Conservation (phyloP, 2,329 filamentous ascomycete genomes). For the Pyricularia sp. region DNA sequence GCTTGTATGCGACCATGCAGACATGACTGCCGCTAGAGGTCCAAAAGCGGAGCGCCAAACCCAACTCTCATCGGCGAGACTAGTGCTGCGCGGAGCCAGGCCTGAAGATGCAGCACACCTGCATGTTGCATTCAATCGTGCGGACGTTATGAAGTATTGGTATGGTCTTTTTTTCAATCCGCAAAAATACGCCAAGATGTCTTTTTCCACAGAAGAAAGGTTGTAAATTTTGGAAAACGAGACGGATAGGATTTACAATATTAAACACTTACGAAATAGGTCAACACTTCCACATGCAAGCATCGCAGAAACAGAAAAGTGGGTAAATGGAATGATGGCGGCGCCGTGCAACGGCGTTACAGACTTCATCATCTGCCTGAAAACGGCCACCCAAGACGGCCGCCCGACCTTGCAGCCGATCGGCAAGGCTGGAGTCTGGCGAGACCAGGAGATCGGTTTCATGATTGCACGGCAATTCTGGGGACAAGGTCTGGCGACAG, state of each 20-base stretch:
- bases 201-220: not conserved
- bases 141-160: slow-evolving; percentile 5
- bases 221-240: too few relatives aligned
- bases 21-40: not conserved
- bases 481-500: slow-evolving; percentile 1
- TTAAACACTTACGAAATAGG: not conserved
- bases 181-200: not conserved
- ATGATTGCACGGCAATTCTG: not conserved
- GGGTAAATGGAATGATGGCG: slow-evolving; percentile 1
- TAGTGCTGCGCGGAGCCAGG: slow-evolving; percentile 2
- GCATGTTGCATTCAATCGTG: slow-evolving; percentile 2
- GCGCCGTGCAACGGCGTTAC: slow-evolving; percentile 4
- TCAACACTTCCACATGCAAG: slow-evolving; percentile 2
- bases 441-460: slow-evolving; percentile 6
- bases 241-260: not conserved
- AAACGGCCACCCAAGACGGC: not conserved
- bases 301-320: not conserved
- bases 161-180: not conserved
- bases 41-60: not conserved
- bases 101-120: not conserved
- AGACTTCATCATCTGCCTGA: slow-evolving; percentile 4
- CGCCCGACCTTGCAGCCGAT: not conserved
- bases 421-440: slow-evolving; percentile 5
- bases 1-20: not conserved
- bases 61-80: not conserved